Evolutionary conservation across 2,329 filamentous ascomycete genomes (phyloP).

Genomic region (Ophiostoma piceae): DNA sequence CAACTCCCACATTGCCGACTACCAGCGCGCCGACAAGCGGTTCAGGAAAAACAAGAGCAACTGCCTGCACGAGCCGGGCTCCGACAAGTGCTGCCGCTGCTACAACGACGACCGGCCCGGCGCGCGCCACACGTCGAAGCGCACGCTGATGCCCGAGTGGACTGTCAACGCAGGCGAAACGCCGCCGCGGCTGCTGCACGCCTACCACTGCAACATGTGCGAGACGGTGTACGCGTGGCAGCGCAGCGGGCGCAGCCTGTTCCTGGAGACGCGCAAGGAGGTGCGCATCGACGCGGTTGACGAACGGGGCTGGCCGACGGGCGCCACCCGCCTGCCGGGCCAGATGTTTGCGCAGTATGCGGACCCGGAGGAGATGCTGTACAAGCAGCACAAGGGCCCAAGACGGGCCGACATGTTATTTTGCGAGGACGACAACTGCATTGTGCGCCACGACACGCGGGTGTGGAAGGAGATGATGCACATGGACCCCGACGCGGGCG

Average conservation of each 20-base stretch:
- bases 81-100: neutral
- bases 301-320: neutral
- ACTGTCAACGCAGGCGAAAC: neutral
- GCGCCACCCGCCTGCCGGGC: neutral
- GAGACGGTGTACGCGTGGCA: constrained; percentile 1
- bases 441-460: neutral
- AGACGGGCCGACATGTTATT: neutral
- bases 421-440: neutral
- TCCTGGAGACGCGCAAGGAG: neutral
- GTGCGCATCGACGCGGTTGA: neutral
- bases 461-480: neutral
- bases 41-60: neutral
- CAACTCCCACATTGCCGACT: neutral
- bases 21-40: neutral
- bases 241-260: neutral
- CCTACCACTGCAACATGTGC: neutral
- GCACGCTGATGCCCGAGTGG: constrained; percentile 6
- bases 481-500: neutral
- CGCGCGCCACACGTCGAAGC: neutral
- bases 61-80: neutral
- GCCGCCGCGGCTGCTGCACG: neutral
- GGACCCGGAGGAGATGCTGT: neutral
- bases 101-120: neutral
- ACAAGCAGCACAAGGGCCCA: neutral
- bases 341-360: constrained; percentile 4